Evolutionary conservation across 2,329 filamentous ascomycete genomes (phyloP), one percentile per base, ranked within the genome.

Genomic region (Neonectria sp.): DNA sequence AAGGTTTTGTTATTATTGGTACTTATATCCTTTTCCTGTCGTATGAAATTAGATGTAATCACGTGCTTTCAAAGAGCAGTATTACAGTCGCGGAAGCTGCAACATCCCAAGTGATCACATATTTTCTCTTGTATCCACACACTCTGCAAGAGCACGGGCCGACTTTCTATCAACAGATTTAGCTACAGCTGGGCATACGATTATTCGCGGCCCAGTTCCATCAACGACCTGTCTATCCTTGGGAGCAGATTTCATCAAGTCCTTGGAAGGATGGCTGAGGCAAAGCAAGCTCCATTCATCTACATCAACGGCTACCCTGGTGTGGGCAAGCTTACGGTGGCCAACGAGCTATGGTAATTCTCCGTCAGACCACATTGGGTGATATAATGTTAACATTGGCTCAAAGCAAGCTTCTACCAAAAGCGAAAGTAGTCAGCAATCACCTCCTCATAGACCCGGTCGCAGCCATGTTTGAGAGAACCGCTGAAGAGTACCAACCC

Each of bases 231-330:
- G 45, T 15, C 3, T 15, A 9, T 49, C n/a, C 21, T 27, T 27
- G 8, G 12, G n/a, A 15, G 6, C 7, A 15, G 8, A 51, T n/a
- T 13, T 13, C 9, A 29, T 51, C 7, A 9, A 12, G 6, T 9
- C 46, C 13, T 31, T 13, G n/a, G 13, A 29, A 31, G 46, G 12
- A 31, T 51, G 15, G 6, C 24, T 17, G 25, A 51, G 6, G 13
- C 3, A 31, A 43, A 37, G 0, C 55, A 56, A 37, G 15, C 24
- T 15, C 35, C 25, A 7, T 64, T 63, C 15, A 7, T 67, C 15
- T 61, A 63, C 29, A 55, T 69, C 55, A 67, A 63, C 17, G 61
- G 57, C 5, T 65, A 24, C 2, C 57, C 60, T 13, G 48, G 61
- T 1, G 33, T 66, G 9, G 61, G 65, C 6, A 65, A 62, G 45